These are phyloP conservation scores for Borovskyia barvae DNA, from an alignment of 208 protist genomes.

Conservation along the genomic window DNA sequence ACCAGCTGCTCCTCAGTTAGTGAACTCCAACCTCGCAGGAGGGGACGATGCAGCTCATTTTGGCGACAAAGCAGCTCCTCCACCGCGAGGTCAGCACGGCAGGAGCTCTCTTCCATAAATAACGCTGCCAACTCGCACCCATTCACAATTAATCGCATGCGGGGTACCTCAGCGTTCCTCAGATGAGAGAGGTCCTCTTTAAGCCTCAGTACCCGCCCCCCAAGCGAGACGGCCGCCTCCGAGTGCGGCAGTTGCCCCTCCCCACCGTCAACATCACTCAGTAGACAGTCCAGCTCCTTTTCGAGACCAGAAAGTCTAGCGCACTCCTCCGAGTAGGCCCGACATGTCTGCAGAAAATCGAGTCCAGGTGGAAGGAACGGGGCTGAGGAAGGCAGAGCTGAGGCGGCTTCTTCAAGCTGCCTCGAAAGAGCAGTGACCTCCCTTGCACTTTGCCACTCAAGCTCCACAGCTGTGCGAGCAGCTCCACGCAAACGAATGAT, in stretches of 20 bases:
- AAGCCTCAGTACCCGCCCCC: neutral
- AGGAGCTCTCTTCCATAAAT: neutral
- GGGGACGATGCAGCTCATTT: neutral
- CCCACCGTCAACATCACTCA: neutral
- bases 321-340: conserved; percentile 13
- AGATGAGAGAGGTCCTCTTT: neutral
- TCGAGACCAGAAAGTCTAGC: conserved; percentile 4
- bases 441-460: neutral
- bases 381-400: neutral
- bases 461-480: neutral
- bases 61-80: neutral
- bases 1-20: neutral
- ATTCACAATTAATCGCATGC: neutral
- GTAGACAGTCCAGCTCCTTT: conserved; percentile 2
- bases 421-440: neutral
- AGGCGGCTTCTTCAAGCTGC: neutral
- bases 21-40: neutral
- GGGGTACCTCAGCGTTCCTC: neutral
- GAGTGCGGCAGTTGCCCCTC: neutral
- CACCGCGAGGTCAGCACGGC: neutral
- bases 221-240: neutral
- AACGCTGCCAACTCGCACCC: neutral
- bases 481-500: neutral
- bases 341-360: neutral
- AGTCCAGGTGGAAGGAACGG: neutral